Conservation (phyloP, 306 rosid species). For the Vigna nakashimae region DNA sequence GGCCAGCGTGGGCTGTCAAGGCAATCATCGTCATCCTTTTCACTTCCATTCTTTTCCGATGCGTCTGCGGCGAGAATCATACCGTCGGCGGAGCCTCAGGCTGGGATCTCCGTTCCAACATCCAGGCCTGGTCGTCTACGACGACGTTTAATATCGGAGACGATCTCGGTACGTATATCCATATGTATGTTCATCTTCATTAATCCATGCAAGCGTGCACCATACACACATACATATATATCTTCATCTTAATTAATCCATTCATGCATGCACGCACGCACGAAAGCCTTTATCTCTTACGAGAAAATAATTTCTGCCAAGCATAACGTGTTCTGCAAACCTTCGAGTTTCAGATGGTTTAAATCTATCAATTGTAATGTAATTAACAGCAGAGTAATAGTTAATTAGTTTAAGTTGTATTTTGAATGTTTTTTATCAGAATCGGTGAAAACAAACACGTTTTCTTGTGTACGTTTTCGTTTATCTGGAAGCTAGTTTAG, state of each 20-base stretch:
- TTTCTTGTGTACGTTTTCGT: not conserved
- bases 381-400: not conserved
- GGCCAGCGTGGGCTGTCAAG: slow-evolving; percentile 64
- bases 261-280: not conserved
- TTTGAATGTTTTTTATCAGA: slow-evolving; percentile 9
- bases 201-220: not conserved
- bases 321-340: not conserved
- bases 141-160: slow-evolving; percentile 66
- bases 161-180: slow-evolving; percentile 55
- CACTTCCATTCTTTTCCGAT: slow-evolving; percentile 63
- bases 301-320: not conserved
- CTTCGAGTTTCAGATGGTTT: slow-evolving; percentile 8
- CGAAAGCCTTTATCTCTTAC: not conserved
- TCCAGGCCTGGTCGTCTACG: slow-evolving; percentile 63
- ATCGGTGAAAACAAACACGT: not conserved
- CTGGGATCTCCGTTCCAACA: slow-evolving; percentile 72
- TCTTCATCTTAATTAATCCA: too few species aligned
- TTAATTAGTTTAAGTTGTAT: not conserved
- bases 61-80: slow-evolving; percentile 61
- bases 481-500: slow-evolving; percentile 1
- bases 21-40: slow-evolving; percentile 54
- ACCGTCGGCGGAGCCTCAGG: slow-evolving; percentile 78
- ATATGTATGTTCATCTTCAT: not conserved
- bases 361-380: not conserved
- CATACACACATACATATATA: too few species aligned